Evolutionary conservation across 129 eudicot genomes (phyloP).

Genomic region (Flaveria ramosissima): DNA sequence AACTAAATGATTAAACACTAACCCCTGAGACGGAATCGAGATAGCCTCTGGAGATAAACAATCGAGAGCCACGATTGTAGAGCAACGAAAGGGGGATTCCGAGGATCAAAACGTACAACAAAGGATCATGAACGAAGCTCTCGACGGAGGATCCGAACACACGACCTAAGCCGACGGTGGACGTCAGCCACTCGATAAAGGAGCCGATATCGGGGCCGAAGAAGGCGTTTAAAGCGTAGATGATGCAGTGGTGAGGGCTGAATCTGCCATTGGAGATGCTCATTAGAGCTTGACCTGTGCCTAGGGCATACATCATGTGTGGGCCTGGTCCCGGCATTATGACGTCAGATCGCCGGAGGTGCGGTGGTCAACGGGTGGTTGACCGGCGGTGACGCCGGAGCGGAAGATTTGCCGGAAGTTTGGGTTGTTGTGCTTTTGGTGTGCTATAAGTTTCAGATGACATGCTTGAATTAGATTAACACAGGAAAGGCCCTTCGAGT

Average conservation of each 20-base stretch:
- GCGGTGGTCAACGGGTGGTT: not conserved
- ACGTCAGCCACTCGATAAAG: conserved; percentile 83
- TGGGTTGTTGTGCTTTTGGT: not conserved
- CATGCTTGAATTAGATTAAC: no score
- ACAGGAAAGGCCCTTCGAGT: no score
- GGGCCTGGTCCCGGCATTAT: conserved; percentile 99
- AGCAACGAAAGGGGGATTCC: conserved; percentile 72
- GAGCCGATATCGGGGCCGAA: conserved; percentile 98
- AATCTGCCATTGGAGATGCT: conserved; percentile 72
- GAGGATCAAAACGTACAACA: conserved; percentile 64
- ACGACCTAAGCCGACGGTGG: conserved; percentile 58
- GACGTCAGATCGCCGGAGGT: not conserved
- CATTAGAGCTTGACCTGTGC: conserved; percentile 66
- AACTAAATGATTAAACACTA: conserved; percentile 20
- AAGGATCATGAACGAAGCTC: conserved; percentile 71
- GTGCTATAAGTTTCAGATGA: no score
- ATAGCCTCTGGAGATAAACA: conserved; percentile 53
- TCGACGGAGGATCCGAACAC: conserved; percentile 66
- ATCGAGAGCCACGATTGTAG: conserved; percentile 60
- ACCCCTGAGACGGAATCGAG: conserved; percentile 87
- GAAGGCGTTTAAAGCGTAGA: conserved; percentile 87
- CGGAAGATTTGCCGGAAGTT: not conserved
- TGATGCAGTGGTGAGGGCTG: conserved; percentile 88
- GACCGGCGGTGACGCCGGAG: conserved; percentile 10
- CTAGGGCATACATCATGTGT: conserved; percentile 86